Evolutionary conservation across 225 moss, liverwort and hornwort species (phyloP), one percentile per base, ranked within the genome.

Genomic region (Lunularia cruciata): DNA sequence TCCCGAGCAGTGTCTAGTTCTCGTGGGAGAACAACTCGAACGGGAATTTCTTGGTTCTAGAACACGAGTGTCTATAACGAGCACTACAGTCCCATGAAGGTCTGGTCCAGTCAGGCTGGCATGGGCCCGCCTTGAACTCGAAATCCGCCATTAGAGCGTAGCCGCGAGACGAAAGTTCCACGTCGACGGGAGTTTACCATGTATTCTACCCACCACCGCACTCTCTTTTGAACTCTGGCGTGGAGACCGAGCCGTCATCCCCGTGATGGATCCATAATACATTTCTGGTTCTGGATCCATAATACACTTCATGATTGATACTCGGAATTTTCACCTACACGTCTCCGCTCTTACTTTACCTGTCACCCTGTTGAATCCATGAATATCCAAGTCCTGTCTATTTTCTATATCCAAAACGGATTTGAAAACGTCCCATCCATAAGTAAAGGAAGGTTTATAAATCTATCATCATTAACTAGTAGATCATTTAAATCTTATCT

Each of bases 191-290:
- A 4, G 18, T 11, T 47, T 47, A 26, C 13, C 46, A 27, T 30
- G 26, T 16, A 28, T 30, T 46, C 42, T 40, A 46, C 47, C 47
- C 65, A 48, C 31, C 52, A 18, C 52, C 16, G 4, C 52, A 52
- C 65, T 10, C 25, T 52, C 52, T 23, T 68, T 68, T 68, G 51
- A 68, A 53, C 67, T 52, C 68, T 53, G 68, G 68, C 68, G 68
- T 35, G 68, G 51, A 52, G 68, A 47, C 65, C n/a, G 33, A 60
- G 34, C 60, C 54, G 54, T 12, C 8, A 54, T 26, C 4, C 23
- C 26, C 19, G 48, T 19, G 19, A 5, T 6, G n/a, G 48, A 60
- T 39, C 22, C 37, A n/a, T n/a, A n/a, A n/a, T n/a, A n/a, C n/a
- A n/a, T n/a, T n/a, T n/a, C n/a, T n/a, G n/a, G n/a, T n/a, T n/a